Conservation (phyloP, 768 basidiomycete species). For the Naematelia encephala region DNA sequence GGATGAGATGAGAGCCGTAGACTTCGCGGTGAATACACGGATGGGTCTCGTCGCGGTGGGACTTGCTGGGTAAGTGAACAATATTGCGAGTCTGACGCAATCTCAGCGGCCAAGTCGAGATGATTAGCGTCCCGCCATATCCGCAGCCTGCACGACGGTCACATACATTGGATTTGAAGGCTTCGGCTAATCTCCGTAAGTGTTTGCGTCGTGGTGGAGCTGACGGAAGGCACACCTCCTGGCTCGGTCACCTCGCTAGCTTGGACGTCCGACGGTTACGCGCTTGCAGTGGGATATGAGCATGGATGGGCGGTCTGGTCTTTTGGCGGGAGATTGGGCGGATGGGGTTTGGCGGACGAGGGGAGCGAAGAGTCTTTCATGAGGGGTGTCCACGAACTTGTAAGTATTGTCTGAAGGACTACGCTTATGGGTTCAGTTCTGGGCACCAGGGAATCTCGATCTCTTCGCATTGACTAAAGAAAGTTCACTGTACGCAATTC, state of each 20-base stretch:
- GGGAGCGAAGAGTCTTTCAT: conserved; percentile 75
- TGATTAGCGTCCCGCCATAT: conserved; percentile 66
- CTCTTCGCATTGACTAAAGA: conserved; percentile 64
- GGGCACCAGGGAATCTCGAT: conserved; percentile 90
- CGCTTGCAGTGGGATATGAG: conserved; percentile 86
- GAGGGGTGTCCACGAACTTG: conserved; percentile 71
- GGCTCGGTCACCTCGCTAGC: conserved; percentile 56
- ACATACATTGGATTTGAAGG: conserved; percentile 54
- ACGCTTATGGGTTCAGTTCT: conserved; percentile 63
- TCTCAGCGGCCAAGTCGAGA: conserved; percentile 64
- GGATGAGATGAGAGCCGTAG: conserved; percentile 31
- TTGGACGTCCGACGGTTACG: conserved; percentile 96
- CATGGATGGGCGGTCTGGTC: conserved; percentile 87
- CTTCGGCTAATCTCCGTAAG: conserved; percentile 32
- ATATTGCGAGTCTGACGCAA: not conserved
- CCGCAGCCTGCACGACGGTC: conserved; percentile 61
- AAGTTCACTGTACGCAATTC: conserved; percentile 77
- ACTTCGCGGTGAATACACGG: conserved; percentile 67
- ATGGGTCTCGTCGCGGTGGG: conserved; percentile 83
- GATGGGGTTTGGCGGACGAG: conserved; percentile 70
- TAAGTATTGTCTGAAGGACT: conserved; percentile 51
- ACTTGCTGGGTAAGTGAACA: conserved; percentile 59
- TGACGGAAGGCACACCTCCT: conserved; percentile 23
- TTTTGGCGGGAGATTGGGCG: conserved; percentile 80
- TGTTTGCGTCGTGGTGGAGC: conserved; percentile 2